These are phyloP conservation scores for Auricularia auricula-judae DNA, from an alignment of 768 basidiomycete species.

Conservation along the genomic window DNA sequence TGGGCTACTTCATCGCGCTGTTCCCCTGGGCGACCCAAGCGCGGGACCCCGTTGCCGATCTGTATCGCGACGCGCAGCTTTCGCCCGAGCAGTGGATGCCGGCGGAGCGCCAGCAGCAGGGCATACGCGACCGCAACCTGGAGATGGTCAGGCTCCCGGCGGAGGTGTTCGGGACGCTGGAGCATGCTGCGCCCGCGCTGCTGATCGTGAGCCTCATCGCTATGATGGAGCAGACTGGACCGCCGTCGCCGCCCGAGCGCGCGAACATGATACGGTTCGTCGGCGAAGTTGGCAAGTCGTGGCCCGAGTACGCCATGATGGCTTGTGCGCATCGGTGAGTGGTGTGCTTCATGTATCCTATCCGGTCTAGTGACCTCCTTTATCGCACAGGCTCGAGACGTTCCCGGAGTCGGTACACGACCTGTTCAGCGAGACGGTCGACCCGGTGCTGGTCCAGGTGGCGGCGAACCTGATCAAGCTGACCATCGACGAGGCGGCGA, in stretches of 20 bases:
- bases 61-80: slow-evolving; percentile 55
- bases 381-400: background rate
- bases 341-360: background rate
- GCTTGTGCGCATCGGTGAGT: background rate
- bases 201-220: background rate
- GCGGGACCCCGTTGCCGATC: slow-evolving; percentile 40
- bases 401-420: background rate
- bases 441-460: background rate
- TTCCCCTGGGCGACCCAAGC: slow-evolving; percentile 50
- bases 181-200: background rate
- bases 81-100: background rate
- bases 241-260: background rate
- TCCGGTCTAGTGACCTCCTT: background rate
- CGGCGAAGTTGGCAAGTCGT: background rate
- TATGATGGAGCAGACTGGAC: background rate
- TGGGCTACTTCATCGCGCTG: slow-evolving; percentile 73
- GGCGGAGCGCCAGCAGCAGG: background rate
- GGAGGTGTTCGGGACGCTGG: background rate
- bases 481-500: background rate
- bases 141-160: background rate
- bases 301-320: background rate
- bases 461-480: background rate
- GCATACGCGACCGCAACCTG: background rate
- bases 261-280: background rate
- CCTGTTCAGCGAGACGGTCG: background rate